phyloP scores from a whole-genome alignment of 2,329 filamentous ascomycete species.

The Fusarium nygamai region DNA sequence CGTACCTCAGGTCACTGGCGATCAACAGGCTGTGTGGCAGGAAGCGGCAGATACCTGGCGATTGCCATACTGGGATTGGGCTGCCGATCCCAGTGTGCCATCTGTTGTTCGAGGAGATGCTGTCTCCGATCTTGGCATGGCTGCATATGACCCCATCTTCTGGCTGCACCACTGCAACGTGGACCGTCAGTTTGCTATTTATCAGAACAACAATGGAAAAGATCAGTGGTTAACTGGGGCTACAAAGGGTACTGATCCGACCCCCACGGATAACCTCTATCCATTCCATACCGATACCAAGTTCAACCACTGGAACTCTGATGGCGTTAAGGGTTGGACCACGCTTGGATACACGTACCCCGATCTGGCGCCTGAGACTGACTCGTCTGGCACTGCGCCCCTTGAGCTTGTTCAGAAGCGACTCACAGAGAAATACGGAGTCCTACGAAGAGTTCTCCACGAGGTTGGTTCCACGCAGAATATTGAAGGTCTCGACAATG shows the following conservation, averaged over 20 bases:
- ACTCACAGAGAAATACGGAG: background rate
- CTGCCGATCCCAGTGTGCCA: background rate
- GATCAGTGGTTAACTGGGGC: background rate
- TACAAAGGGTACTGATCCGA: background rate
- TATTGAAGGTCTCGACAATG: background rate
- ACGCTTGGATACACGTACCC: background rate
- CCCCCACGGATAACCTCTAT: background rate
- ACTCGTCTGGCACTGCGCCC: background rate
- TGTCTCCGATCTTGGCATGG: slow-evolving; percentile 1
- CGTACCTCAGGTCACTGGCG: background rate
- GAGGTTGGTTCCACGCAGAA: background rate
- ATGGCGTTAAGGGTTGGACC: background rate
- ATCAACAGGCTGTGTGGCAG: background rate
- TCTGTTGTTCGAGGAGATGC: background rate
- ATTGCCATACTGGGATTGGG: background rate
- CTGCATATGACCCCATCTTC: slow-evolving; percentile 27
- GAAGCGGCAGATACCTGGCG: background rate
- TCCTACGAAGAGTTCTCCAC: background rate
- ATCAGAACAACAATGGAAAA: background rate
- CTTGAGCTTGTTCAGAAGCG: background rate
- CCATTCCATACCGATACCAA: background rate
- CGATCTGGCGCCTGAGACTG: background rate
- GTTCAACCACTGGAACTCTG: background rate
- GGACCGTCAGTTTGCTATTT: slow-evolving; percentile 11
- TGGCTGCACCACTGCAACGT: slow-evolving; percentile 27